phyloP scores from a whole-genome alignment of 768 basidiomycete genomes.

The Serpula lacrymans region DNA sequence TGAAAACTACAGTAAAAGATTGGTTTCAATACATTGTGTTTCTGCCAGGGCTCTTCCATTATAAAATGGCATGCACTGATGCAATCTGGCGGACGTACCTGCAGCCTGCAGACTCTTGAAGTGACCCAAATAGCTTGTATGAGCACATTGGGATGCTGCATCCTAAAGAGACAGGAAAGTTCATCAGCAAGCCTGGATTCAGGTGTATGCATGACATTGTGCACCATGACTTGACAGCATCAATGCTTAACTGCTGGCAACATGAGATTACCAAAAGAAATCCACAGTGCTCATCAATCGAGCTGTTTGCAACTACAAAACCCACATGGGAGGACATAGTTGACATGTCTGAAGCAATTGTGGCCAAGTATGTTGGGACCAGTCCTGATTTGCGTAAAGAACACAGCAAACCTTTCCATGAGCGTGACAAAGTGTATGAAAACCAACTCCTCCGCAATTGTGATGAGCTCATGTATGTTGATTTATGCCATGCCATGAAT shows the following conservation, averaged over 20 bases:
- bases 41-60: slow-evolving; percentile 24
- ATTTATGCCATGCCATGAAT: too few species aligned
- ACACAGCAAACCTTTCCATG: too few species aligned
- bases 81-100: slow-evolving; percentile 22
- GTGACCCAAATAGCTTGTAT: slow-evolving; percentile 17
- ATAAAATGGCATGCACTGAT: slow-evolving; percentile 28
- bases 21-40: slow-evolving; percentile 18
- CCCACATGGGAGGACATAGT: slow-evolving; percentile 24
- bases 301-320: slow-evolving; percentile 26
- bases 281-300: slow-evolving; percentile 12
- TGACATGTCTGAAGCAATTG: slow-evolving; percentile 19
- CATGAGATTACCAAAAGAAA: slow-evolving; percentile 15
- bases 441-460: too few species aligned
- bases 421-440: too few species aligned
- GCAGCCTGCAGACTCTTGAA: slow-evolving; percentile 8
- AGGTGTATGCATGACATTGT: slow-evolving; percentile 32
- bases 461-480: too few species aligned
- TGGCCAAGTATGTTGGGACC: slow-evolving; percentile 16
- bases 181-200: slow-evolving; percentile 31
- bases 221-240: slow-evolving; percentile 22
- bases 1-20: too few species aligned
- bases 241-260: slow-evolving; percentile 26
- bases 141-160: slow-evolving; percentile 17
- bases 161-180: slow-evolving; percentile 29
- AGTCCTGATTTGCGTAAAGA: too few species aligned